Percentiles rank a stretch among this genome's conserved stretches.
phyloP scores from a whole-genome alignment of 495 filamentous ascomycete species.

The Wilcoxina mikolae region DNA sequence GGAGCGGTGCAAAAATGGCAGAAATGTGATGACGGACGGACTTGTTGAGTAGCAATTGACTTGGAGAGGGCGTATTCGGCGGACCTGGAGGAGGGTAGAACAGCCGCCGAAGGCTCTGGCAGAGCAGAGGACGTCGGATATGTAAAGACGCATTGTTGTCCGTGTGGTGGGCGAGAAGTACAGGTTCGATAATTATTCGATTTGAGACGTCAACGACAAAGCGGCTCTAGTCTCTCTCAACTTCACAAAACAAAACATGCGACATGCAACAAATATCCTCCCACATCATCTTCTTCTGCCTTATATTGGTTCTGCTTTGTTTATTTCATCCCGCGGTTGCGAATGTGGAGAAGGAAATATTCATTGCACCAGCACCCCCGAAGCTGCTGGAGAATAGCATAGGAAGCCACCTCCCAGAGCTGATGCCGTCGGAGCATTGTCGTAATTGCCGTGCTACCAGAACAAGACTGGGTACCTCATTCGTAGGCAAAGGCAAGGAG shows the following conservation, averaged over 20 bases:
- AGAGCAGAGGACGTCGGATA: background rate
- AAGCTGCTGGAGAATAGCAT: background rate
- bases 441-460: constrained; percentile 11
- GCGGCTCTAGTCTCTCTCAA: background rate
- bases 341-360: constrained; percentile 91
- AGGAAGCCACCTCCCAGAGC: constrained; percentile 5
- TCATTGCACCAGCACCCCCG: constrained; percentile 46
- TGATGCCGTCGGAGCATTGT: constrained; percentile 13
- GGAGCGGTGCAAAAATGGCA: too few species aligned
- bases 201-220: background rate
- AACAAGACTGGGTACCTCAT: constrained; percentile 19
- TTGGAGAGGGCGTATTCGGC: background rate
- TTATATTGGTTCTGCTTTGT: background rate
- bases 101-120: background rate
- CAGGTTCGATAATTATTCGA: background rate
- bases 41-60: constrained; percentile 18
- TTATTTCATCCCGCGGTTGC: background rate
- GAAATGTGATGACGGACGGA: constrained; percentile 10
- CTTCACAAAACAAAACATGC: background rate
- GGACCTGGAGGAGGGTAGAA: constrained; percentile 1
- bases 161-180: background rate
- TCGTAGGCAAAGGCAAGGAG: constrained; percentile 36
- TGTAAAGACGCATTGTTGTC: background rate
- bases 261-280: background rate
- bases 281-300: background rate